A percentile compares a stretch with the other conserved stretches of the same genome.
These are phyloP conservation scores for Hortiboletus campestris DNA, from an alignment of 768 basidiomycete species.

Conservation along the genomic window DNA sequence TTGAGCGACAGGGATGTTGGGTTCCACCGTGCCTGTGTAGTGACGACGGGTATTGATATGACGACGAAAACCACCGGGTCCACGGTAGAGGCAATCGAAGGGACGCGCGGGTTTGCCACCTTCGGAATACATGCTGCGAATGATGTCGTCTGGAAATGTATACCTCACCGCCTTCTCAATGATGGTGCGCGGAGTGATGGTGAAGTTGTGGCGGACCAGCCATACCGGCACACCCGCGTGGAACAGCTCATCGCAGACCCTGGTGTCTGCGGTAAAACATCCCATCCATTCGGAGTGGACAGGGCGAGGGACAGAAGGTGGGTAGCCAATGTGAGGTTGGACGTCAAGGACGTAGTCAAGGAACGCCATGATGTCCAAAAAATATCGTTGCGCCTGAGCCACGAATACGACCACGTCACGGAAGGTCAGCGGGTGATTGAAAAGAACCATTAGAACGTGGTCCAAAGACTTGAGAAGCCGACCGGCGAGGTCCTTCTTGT, in stretches of 20 bases:
- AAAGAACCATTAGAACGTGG: no score
- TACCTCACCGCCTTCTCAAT: not conserved
- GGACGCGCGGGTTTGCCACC: not conserved
- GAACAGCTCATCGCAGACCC: not conserved
- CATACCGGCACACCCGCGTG: constrained; percentile 9
- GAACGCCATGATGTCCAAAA: constrained; percentile 2
- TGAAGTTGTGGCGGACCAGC: not conserved
- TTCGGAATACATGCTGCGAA: not conserved
- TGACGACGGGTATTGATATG: not conserved
- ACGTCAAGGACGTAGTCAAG: not conserved
- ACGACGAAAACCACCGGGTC: not conserved
- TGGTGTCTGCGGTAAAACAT: not conserved
- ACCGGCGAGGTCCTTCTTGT: no score
- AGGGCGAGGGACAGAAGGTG: not conserved
- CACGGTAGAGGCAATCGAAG: not conserved
- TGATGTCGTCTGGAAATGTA: not conserved
- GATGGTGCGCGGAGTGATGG: not conserved
- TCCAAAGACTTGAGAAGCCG: no score
- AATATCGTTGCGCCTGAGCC: not conserved
- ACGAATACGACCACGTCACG: not conserved
- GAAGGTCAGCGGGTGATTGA: no score
- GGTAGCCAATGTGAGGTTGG: not conserved
- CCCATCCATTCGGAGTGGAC: constrained; percentile 8
- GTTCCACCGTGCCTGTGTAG: not conserved
- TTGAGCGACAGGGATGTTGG: no score